Evolutionary conservation across 331 rosid genomes (phyloP), one percentile per base, ranked within the genome.

Genomic region (Quercus phellos): DNA sequence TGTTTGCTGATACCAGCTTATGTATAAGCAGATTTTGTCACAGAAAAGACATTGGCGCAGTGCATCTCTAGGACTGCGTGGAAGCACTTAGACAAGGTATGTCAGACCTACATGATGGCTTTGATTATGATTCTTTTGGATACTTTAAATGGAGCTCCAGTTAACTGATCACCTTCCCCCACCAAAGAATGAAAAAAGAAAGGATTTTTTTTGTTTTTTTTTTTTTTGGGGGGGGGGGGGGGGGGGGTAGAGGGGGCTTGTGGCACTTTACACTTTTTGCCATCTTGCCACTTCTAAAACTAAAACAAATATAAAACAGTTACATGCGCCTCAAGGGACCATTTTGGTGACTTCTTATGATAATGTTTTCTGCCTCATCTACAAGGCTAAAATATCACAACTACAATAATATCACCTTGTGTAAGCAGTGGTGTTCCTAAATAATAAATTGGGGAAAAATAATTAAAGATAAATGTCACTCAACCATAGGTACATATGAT

Each of bases 41-140:
- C 85, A 83, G 83, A 83, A 83, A 73, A 74, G 84, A 68, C 64
- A 84, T 27, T 88, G 84, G 86, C 82, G 86, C 50, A 85, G 82
- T 78, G 66, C 81, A 34, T 85, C 91, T 12, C 72, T 88, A 11
- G 80, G 81, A 35, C 60, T 83, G 35, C 80, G 74, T 43, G 74
- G 81, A 75, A 88, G 89, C 54, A 30, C 79, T 64, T 77, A 12
- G 13, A 30, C 34, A 64, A 66, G 51, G 71, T 66, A 32, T 66
- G 50, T 66, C 71, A 18, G 27, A 18, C 71, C 71, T 64, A 64
- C 14, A 66, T 66, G 70, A 16, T 9, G 70, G 14, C 18, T 32
- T 43, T 17, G 70, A 43, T 66, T 66, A 14, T 18, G 26, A 5
- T 66, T 50, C 70, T 30, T 32, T 32, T 16, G 70, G 70, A 66